A percentile compares a stretch with the other conserved stretches of the same genome.
Conservation (phyloP, 257 asterid genomes). For the Thymus quinquecostatus region DNA sequence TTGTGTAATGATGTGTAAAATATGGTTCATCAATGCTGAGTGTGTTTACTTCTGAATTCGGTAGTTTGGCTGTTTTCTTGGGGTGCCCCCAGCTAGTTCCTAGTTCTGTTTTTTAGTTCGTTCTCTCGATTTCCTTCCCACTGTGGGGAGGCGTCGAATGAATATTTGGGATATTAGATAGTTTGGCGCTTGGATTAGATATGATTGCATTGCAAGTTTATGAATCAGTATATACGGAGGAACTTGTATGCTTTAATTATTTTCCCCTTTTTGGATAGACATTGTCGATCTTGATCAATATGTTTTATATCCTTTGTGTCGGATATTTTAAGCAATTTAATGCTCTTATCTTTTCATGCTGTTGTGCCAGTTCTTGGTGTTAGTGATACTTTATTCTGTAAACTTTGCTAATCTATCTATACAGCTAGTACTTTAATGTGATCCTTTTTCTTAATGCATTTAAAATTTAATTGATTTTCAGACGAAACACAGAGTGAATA, state of each 20-base stretch:
- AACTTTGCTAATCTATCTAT: slow-evolving; percentile 4
- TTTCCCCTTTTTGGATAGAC: slow-evolving; percentile 13
- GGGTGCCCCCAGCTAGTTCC: slow-evolving; percentile 2
- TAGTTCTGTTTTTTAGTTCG: background rate
- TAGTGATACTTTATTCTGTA: slow-evolving; percentile 2
- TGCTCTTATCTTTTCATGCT: slow-evolving; percentile 3
- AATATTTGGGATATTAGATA: background rate
- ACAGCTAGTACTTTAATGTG: slow-evolving; percentile 7
- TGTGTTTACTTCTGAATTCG: slow-evolving; percentile 8
- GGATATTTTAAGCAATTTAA: slow-evolving; percentile 23
- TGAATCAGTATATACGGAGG: slow-evolving; percentile 25
- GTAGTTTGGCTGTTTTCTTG: slow-evolving; percentile 25
- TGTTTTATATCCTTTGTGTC: too few species aligned
- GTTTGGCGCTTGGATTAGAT: background rate
- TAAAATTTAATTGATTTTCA: slow-evolving; percentile 31
- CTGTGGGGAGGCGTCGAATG: background rate
- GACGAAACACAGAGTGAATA: slow-evolving; percentile 23
- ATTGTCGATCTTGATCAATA: too few species aligned
- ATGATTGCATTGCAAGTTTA: slow-evolving; percentile 5
- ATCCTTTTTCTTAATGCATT: slow-evolving; percentile 18
- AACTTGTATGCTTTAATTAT: slow-evolving; percentile 16
- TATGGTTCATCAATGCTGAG: background rate
- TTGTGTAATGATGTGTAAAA: background rate
- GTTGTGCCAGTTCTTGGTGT: slow-evolving; percentile 26
- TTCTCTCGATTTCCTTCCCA: background rate